Evolutionary conservation across 139 green algal genomes (phyloP), one percentile per base, ranked within the genome.

Genomic region (Chlamydomonas sphaeroides): DNA sequence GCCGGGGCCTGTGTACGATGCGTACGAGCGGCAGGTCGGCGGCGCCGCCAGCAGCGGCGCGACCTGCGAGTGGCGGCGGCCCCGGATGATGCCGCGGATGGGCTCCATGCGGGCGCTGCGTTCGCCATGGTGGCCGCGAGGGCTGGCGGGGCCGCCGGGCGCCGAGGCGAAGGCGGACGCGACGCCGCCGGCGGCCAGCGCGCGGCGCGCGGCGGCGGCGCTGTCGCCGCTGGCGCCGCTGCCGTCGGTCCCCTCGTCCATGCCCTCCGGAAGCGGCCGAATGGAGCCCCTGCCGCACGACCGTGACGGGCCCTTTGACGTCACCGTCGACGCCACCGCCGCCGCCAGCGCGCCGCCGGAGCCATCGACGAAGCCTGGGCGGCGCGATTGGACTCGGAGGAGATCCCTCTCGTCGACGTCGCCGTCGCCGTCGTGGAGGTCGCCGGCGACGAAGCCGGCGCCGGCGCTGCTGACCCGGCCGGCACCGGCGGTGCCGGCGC

Each of bases 261-360:
- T 14, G 45, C 45, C 45, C 10, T 53, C 11, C 45, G 10, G 45
- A 14, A 53, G 10, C 45, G 11, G 14, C 11, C 45, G 45, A 14
- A 21, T 14, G 45, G 45, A 53, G 10, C 45, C 45, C 10, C 11
- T 53, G 45, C 45, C 45, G 45, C 14, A 53, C 45, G 45, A 53
- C 45, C 14, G 11, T 53, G 10, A 14, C 45, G 45, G 10, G 10
- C 11, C 45, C 45, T 21, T 10, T 14, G 45, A 14, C 45, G 45
- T 53, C 45, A 57, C 36, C 28, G 25, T 69, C 32, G 28, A 32
- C 0, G 38, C 57, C 26, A 68, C 57, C 35, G 57, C 72, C 51
- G 72, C 72, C 33, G 72, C 72, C 25, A 80, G 72, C 1, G 23
- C 59, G 28, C 72, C 72, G 23, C 72, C 36, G 33, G 56, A 59